These are phyloP conservation scores for Platanthera guangdongensis DNA, from an alignment of 106 monocot genomes.

Conservation along the genomic window DNA sequence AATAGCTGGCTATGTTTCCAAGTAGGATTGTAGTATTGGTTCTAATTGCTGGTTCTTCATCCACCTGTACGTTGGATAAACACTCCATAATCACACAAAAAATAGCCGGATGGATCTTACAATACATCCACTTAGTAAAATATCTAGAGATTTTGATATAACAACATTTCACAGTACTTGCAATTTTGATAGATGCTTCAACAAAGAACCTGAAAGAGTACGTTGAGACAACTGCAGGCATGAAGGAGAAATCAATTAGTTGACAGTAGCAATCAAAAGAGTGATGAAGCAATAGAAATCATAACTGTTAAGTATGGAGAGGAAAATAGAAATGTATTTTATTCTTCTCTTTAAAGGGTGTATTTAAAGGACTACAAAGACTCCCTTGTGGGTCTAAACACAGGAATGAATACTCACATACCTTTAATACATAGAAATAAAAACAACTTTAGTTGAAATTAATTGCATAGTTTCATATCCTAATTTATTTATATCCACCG, in stretches of 20 bases:
- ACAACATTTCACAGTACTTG: constrained; percentile 39
- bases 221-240: constrained; percentile 85
- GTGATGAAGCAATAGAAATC: not conserved
- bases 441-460: too few relatives aligned
- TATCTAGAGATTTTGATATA: not conserved
- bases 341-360: too few relatives aligned
- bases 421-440: too few relatives aligned
- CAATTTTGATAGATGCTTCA: constrained; percentile 97
- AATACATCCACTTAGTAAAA: not conserved
- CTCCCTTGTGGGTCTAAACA: too few relatives aligned
- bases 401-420: too few relatives aligned
- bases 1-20: constrained; percentile 88
- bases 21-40: constrained; percentile 97
- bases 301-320: not conserved
- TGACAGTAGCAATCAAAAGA: not conserved
- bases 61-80: constrained; percentile 60
- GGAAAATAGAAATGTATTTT: too few relatives aligned
- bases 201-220: constrained; percentile 79
- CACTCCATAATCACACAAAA: not conserved
- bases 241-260: constrained; percentile 1
- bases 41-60: constrained; percentile 96
- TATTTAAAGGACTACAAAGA: too few relatives aligned
- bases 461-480: too few relatives aligned
- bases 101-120: not conserved
- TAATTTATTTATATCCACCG: too few relatives aligned